Evolutionary conservation across 208 protist genomes (phyloP).

Genomic region (Lotmaria passim): DNA sequence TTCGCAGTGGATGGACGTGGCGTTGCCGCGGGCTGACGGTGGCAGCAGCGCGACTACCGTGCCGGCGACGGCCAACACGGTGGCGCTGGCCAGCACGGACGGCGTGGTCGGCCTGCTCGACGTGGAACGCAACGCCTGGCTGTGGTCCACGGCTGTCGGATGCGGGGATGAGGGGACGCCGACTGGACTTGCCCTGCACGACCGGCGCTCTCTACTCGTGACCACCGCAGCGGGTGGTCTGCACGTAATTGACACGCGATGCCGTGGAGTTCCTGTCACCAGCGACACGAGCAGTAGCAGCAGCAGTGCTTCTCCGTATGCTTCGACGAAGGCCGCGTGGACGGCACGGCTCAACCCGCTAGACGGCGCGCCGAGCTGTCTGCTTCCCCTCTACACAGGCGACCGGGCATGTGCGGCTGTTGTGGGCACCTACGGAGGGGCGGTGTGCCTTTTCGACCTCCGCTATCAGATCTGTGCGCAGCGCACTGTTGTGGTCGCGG

Average conservation of each 20-base stretch:
- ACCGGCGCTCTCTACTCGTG: constrained; percentile 39
- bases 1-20: constrained; percentile 29
- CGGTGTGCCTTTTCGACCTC: constrained; percentile 70
- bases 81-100: constrained; percentile 55
- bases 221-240: constrained; percentile 46
- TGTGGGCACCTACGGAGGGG: constrained; percentile 47
- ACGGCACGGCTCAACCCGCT: constrained; percentile 22
- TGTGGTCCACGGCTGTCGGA: constrained; percentile 20
- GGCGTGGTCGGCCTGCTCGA: constrained; percentile 49
- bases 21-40: not conserved
- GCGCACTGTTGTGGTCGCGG: not conserved
- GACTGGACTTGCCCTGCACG: constrained; percentile 38
- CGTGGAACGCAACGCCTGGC: constrained; percentile 35
- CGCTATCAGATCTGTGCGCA: constrained; percentile 60
- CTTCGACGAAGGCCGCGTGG: constrained; percentile 59
- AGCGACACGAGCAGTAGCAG: too few species aligned
- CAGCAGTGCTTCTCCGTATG: too few species aligned
- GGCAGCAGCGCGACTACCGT: not conserved
- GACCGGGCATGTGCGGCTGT: constrained; percentile 41
- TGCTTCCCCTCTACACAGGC: constrained; percentile 43
- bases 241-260: constrained; percentile 35
- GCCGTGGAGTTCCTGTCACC: too few species aligned
- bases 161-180: constrained; percentile 25
- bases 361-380: constrained; percentile 45
- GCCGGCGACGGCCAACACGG: constrained; percentile 3